These are phyloP conservation scores for Deinandra increscens DNA, from an alignment of 129 eudicot species.

Conservation along the genomic window DNA sequence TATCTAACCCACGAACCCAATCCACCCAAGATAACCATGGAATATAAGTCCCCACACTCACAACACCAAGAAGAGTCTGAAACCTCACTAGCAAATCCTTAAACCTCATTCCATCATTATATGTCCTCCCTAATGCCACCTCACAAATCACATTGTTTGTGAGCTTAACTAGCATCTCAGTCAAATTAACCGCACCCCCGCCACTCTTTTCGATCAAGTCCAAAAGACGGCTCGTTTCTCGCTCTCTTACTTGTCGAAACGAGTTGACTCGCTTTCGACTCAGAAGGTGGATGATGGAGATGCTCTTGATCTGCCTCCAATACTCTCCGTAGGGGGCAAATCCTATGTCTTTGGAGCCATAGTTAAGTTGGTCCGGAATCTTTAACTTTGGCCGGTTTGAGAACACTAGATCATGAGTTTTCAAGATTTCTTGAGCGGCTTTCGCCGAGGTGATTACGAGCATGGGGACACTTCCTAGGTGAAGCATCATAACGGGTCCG, in stretches of 20 bases:
- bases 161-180: slow-evolving; percentile 19
- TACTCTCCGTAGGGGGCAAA: slow-evolving; percentile 27
- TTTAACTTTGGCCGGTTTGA: slow-evolving; percentile 28
- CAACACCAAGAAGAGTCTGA: slow-evolving; percentile 15
- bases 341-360: slow-evolving; percentile 26
- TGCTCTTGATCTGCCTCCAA: slow-evolving; percentile 43
- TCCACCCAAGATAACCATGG: slow-evolving; percentile 45
- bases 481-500: slow-evolving; percentile 43
- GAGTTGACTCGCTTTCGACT: slow-evolving; percentile 34
- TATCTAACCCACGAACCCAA: slow-evolving; percentile 20
- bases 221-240: slow-evolving; percentile 30
- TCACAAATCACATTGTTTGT: slow-evolving; percentile 35
- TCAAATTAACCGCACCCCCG: slow-evolving; percentile 24
- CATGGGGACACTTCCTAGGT: slow-evolving; percentile 23
- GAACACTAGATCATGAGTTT: slow-evolving; percentile 39
- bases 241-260: slow-evolving; percentile 24
- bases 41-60: slow-evolving; percentile 31
- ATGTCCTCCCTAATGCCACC: slow-evolving; percentile 39
- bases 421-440: slow-evolving; percentile 27
- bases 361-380: slow-evolving; percentile 12
- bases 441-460: slow-evolving; percentile 7
- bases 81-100: slow-evolving; percentile 23
- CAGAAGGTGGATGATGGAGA: slow-evolving; percentile 27
- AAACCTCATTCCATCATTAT: slow-evolving; percentile 17
- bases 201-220: slow-evolving; percentile 15